phyloP scores from a whole-genome alignment of 1,284 basidiomycete species.

The Ustilago nuda region DNA sequence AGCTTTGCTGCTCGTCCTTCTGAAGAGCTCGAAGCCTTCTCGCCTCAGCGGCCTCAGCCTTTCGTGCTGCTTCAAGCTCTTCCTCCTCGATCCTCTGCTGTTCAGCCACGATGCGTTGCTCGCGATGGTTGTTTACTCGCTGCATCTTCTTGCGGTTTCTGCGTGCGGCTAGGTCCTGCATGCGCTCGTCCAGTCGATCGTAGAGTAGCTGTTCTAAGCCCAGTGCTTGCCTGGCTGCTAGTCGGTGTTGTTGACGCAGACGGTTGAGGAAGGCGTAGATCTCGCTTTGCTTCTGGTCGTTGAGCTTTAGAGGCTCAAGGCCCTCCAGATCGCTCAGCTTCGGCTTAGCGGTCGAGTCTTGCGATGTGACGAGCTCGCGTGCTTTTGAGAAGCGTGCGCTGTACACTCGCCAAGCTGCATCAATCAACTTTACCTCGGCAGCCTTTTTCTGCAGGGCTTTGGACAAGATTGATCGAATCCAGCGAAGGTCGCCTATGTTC shows the following conservation, averaged over 20 bases:
- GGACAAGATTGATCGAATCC: conserved; percentile 24
- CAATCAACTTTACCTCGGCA: conserved; percentile 39
- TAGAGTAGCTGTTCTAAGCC: conserved; percentile 42
- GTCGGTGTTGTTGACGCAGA: conserved; percentile 28
- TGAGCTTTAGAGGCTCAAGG: conserved; percentile 26
- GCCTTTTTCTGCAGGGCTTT: conserved; percentile 42
- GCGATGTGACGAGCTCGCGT: conserved; percentile 16
- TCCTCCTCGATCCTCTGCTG: conserved; percentile 29
- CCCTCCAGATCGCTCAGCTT: background rate
- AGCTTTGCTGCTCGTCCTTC: conserved; percentile 28
- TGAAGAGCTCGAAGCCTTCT: conserved; percentile 32
- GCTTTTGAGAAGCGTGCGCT: conserved; percentile 29
- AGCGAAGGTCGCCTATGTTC: conserved; percentile 34
- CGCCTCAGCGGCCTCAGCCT: conserved; percentile 32
- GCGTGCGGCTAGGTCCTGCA: conserved; percentile 12
- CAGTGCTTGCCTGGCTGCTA: conserved; percentile 29
- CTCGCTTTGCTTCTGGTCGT: conserved; percentile 20
- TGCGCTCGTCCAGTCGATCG: conserved; percentile 39
- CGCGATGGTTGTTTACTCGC: conserved; percentile 16
- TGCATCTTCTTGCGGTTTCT: conserved; percentile 18
- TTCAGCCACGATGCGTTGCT: conserved; percentile 20
- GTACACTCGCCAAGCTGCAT: conserved; percentile 39
- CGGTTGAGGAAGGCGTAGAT: conserved; percentile 40
- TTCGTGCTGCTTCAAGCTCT: conserved; percentile 32
- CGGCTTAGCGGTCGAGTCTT: background rate